Evolutionary conservation across 208 protist species (phyloP).

Genomic region (Trichomonas tenax): DNA sequence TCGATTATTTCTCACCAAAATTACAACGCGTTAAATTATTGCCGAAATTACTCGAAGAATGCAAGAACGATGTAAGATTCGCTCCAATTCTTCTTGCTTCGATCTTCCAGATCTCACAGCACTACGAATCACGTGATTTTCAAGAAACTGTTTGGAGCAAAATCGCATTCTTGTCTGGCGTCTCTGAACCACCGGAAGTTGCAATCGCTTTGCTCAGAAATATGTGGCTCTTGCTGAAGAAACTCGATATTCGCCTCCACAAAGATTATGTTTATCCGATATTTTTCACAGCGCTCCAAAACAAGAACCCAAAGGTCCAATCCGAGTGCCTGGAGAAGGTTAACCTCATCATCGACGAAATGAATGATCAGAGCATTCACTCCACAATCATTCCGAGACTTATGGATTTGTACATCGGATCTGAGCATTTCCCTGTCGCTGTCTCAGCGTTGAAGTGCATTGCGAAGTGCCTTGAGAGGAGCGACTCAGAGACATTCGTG

Average conservation of each 20-base stretch:
- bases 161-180: not conserved
- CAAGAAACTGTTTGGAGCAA: not conserved
- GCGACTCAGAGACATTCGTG: not conserved
- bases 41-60: not conserved
- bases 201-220: not conserved
- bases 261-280: constrained; percentile 9
- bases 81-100: not conserved
- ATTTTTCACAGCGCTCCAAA: not conserved
- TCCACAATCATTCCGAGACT: not conserved
- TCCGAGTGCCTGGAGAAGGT: not conserved
- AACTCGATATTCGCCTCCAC: not conserved
- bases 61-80: not conserved
- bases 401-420: not conserved
- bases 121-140: not conserved
- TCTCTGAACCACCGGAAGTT: not conserved
- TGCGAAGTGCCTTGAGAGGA: not conserved
- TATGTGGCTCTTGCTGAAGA: not conserved
- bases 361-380: not conserved
- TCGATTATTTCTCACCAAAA: not conserved
- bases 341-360: not conserved
- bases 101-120: not conserved
- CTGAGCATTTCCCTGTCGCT: not conserved
- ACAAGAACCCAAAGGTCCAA: not conserved
- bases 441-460: not conserved
- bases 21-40: not conserved